Base-by-base conservation (phyloP, 2,329 filamentous ascomycete species). In the Aspergillus latus region DNA sequence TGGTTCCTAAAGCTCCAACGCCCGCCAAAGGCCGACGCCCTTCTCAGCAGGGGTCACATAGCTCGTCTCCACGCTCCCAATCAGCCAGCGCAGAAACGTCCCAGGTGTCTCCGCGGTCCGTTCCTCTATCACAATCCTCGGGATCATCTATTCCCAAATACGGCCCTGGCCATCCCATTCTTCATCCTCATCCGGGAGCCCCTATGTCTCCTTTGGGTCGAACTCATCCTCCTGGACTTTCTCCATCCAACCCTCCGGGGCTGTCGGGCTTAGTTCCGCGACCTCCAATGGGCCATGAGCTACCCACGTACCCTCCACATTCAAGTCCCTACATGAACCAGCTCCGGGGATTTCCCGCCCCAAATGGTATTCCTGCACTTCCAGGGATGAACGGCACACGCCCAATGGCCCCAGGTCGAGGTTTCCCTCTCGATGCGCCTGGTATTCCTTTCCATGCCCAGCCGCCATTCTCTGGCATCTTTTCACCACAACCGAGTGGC, bases 1-100 rank as follows among this genome's bases (percentile, higher is more conserved):
- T 86, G 28, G 76, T 96, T 46, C 87, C 92, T 10, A 96, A 96
- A 71, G 87, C 87, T 21, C 86, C 91, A 4, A 92, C 90, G 10
- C 90, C 92, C 7, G 88, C 86, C 62, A 88, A 89, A 60, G 83
- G 86, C 37, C 86, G 90, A 54, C 89, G 92, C 59, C 76, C 84
- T 46, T 94, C 91, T 7, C 90, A 95, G 61, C 91, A 94, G 70
- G 88, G 87, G 28, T 85, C 85, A 8, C 84, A 87, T 68, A 80
- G 84, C 6, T 83, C 85, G 5, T 88, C 86, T 49, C 89, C 90
- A 2, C 86, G 74, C 45, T 78, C 76, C 10, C 76, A 79, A 56
- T 66, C 74, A 30, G 70, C 73, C 37, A 73, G 71, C 51, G 70
- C 73, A 16, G 76, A 88, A 59, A 83, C 86, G 2, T 87, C 89